Evolutionary conservation across 805 yeast genomes (phyloP).

Genomic region (Scheffersomyces amazonensis): DNA sequence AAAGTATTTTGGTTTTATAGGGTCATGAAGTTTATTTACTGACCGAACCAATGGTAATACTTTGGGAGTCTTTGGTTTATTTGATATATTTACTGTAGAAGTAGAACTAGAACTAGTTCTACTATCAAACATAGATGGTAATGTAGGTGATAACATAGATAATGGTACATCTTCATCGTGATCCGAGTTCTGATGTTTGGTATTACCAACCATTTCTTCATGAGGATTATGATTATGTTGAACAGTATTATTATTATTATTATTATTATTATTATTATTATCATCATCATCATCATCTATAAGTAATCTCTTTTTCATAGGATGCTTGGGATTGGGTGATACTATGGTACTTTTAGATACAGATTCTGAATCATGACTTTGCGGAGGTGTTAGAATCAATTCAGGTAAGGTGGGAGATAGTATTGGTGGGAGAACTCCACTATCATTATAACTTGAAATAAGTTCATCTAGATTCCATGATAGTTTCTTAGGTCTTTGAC

Average conservation of each 20-base stretch:
- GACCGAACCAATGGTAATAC: neutral
- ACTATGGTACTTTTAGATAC: neutral
- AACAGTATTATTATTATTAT: neutral
- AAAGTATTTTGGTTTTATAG: conserved; percentile 13
- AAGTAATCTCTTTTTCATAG: neutral
- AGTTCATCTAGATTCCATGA: conserved; percentile 41
- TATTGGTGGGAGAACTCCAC: conserved; percentile 33
- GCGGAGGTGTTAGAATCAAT: too few species aligned
- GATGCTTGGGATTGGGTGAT: neutral
- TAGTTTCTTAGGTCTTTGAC: neutral
- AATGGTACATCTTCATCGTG: conserved; percentile 27
- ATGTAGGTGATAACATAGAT: conserved; percentile 31
- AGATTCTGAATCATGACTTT: neutral
- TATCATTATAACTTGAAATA: conserved; percentile 28
- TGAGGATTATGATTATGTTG: neutral
- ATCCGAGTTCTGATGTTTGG: conserved; percentile 1
- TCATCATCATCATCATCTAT: conserved; percentile 6
- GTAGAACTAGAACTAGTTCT: neutral
- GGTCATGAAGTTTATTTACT: conserved; percentile 20
- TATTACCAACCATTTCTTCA: neutral
- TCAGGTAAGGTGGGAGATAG: conserved; percentile 41
- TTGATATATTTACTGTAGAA: neutral
- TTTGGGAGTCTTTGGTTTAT: conserved; percentile 1
- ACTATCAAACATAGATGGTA: conserved; percentile 24
- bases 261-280: conserved; percentile 1